Evolutionary conservation across 202 grass and related monocot genomes (phyloP).

Genomic region (Brachypodium distachyon): DNA sequence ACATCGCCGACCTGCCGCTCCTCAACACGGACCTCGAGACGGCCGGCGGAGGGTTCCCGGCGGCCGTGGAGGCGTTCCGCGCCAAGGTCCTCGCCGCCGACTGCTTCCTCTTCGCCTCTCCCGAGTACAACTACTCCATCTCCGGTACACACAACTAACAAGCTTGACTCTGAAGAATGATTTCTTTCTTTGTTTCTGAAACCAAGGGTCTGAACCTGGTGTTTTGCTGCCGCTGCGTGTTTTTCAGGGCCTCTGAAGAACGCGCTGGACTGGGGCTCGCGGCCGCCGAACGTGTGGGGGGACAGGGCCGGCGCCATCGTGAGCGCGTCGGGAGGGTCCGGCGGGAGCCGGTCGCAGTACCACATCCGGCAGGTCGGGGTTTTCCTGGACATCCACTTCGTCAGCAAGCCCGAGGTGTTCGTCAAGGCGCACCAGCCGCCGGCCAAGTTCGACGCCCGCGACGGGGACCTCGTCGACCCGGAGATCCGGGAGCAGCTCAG

Average conservation of each 20-base stretch:
- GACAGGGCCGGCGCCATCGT: slow-evolving; percentile 54
- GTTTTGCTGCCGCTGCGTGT: too few species aligned
- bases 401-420: slow-evolving; percentile 74
- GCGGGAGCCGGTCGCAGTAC: slow-evolving; percentile 52
- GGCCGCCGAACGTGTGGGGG: slow-evolving; percentile 45
- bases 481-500: slow-evolving; percentile 38
- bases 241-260: slow-evolving; percentile 81
- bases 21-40: slow-evolving; percentile 78
- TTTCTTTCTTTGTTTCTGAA: neutral
- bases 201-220: too few species aligned
- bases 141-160: slow-evolving; percentile 21
- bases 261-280: slow-evolving; percentile 65
- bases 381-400: slow-evolving; percentile 76
- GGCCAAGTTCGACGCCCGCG: slow-evolving; percentile 46
- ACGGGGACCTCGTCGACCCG: slow-evolving; percentile 51
- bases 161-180: too few species aligned
- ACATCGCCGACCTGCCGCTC: slow-evolving; percentile 63
- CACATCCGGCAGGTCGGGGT: slow-evolving; percentile 78
- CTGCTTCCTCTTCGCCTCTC: slow-evolving; percentile 65
- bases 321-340: slow-evolving; percentile 59
- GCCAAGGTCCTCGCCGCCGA: slow-evolving; percentile 40
- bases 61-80: slow-evolving; percentile 60
- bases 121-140: slow-evolving; percentile 92
- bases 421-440: slow-evolving; percentile 24
- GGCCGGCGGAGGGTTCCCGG: slow-evolving; percentile 27